Conservation (phyloP, 108 stramenopile species). For the Halocafeteria seosinensis region DNA sequence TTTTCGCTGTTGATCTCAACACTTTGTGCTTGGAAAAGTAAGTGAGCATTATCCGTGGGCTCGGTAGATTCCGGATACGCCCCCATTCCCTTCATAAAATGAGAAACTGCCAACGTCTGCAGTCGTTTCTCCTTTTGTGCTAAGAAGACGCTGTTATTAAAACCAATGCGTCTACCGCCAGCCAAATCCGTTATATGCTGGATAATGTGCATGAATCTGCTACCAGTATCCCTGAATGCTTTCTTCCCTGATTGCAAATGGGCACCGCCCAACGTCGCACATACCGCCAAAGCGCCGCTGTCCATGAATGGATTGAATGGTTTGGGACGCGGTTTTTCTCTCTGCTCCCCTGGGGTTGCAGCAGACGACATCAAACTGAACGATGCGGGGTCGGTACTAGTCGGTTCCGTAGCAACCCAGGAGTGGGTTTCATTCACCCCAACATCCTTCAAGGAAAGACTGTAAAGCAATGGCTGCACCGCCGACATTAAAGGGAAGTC, state of each 20-base stretch:
- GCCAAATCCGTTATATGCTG: not conserved
- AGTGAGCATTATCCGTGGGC: slow-evolving; percentile 1
- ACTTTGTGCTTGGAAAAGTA: not conserved
- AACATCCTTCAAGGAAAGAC: not conserved
- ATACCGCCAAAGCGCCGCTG: not conserved
- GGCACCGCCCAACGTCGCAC: not conserved
- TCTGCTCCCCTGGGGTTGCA: not conserved
- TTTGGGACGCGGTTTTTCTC: not conserved
- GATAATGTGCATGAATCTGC: not conserved
- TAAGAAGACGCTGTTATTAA: not conserved
- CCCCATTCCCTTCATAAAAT: not conserved
- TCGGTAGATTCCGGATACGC: not conserved
- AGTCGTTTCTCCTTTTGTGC: not conserved
- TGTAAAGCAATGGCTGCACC: not conserved
- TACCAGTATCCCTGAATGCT: not conserved
- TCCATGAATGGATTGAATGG: not conserved
- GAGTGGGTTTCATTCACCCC: not conserved
- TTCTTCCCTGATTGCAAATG: not conserved
- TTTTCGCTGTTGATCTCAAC: slow-evolving; percentile 7
- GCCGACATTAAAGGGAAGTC: not conserved
- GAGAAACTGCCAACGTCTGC: not conserved
- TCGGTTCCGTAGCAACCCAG: not conserved
- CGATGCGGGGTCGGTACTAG: not conserved
- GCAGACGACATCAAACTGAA: not conserved
- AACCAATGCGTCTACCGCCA: not conserved